Base-by-base conservation (phyloP, 208 protist species). In the Leishmania amazonensis region DNA sequence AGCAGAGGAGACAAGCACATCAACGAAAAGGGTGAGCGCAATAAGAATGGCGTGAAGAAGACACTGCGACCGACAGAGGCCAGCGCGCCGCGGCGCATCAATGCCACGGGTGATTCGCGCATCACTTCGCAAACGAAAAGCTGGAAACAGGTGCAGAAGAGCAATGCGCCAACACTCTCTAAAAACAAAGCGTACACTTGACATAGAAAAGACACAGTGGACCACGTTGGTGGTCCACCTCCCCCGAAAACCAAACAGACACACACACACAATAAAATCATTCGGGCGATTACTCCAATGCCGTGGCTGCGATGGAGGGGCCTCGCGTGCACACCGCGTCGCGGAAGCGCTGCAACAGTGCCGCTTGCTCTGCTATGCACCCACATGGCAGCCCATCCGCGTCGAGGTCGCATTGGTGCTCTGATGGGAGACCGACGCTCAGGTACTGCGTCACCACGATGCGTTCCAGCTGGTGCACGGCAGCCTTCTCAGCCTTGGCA, bases 391-490 rank as follows among this genome's bases (percentile, higher is more conserved):
- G 19, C 19, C 72, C 72, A 64, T n/a, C 38, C 11, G 6, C 71
- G 47, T 38, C 68, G n/a, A 40, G 38, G 51, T 40, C 5, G 31
- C 5, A 19, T 2, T 17, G 24, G 57, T 31, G 51, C 28, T 76
- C 49, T 31, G 3, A 38, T 51, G 49, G 19, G 24, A 24, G 8
- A 17, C 53, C 49, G 47, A 86, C 11, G 45, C 75, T 85, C 38
- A 68, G 45, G 76, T 84, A 89, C 72, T 84, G 75, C 47, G 75
- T 83, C 72, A 87, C 79, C 0, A 80, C 40, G 11, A 83, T 51
- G 15, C 53, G 42, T 19, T 58, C 40, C 38, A 40, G 19, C 19
- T 45, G 21, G 24, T 78, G 53, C 57, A 31, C 8, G 11, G 53
- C 21, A 2, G 40, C 19, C 53, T 67, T 38, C 38, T 45, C 40